phyloP scores from a whole-genome alignment of 192 early-diverging fungal species.

The Backusella westeae region DNA sequence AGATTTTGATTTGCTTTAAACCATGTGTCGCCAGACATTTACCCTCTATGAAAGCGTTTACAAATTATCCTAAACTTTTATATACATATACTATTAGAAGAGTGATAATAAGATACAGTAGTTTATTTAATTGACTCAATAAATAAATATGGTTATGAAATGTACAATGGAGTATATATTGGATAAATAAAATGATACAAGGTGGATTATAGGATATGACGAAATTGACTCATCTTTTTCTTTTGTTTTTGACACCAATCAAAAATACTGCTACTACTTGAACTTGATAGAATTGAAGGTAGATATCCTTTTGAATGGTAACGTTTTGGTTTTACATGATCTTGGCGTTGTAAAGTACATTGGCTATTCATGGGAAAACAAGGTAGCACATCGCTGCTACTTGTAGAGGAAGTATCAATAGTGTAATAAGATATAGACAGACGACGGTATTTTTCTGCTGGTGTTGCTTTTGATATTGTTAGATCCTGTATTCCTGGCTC shows the following conservation, averaged over 20 bases:
- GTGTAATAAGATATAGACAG: background rate
- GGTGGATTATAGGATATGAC: background rate
- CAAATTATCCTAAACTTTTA: background rate
- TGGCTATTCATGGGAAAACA: background rate
- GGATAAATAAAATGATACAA: background rate
- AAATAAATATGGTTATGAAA: background rate
- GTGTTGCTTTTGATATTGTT: background rate
- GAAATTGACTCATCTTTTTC: background rate
- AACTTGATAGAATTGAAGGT: background rate
- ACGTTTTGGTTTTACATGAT: background rate
- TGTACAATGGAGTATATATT: background rate
- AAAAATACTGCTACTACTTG: background rate
- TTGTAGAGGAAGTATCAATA: background rate
- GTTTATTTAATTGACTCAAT: background rate
- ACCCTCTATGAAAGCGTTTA: background rate
- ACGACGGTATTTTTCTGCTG: background rate
- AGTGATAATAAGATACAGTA: background rate
- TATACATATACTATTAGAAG: background rate
- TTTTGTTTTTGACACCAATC: constrained; percentile 5
- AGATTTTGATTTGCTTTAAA: background rate
- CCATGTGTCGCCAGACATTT: background rate
- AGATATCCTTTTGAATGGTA: background rate
- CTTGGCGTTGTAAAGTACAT: background rate
- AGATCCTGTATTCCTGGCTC: background rate
- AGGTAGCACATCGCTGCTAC: background rate